Evolutionary conservation across 2,329 filamentous ascomycete species (phyloP), one percentile per base, ranked within the genome.

Genomic region (Cordyceps fumosorosea): DNA sequence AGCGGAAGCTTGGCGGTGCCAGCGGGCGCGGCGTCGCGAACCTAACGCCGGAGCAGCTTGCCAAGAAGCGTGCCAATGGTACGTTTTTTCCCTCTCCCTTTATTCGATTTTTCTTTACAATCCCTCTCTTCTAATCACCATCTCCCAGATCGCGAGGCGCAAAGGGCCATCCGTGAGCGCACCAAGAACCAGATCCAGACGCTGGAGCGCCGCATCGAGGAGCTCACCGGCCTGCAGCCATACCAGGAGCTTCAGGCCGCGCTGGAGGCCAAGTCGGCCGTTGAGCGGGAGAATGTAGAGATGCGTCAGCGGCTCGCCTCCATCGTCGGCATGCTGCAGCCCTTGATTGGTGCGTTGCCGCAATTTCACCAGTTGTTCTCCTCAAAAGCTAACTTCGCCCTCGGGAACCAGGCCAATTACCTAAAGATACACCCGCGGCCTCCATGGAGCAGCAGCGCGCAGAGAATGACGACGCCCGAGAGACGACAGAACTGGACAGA

Each of bases 211-310:
- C 82, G 84, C 65, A 92, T 96, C 64, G 80, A 83, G 61, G 89
- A 93, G 65, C 81, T 96, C 67, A 90, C 89, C 62, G 88, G 83
- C 62, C 89, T 91, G 75, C 87, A 93, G 73, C 90, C 91, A 0
- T 93, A 92, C 68, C 87, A 90, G 71, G 91, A 96, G 71, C 82
- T 96, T 22, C 90, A 96, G 74, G 80, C 84, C 32, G 89, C 86
- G 11, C 74, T 93, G 61, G 81, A 85, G 37, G 87, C 91, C 74
- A 93, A 91, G 77, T 89, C 93, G 70, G 82, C 83, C 16, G 84
- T 91, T 59, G 85, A 91, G 76, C 84, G 85, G 37, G 91, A 96
- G 76, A 93, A 95, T 77, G 84, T 85, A 64, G 89, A 93, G 66
- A 88, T 96, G 66, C 88, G 86, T 69, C 81, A 84, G 70, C 83